phyloP scores from a whole-genome alignment of 257 asterid species.

The Mitragyna speciosa region DNA sequence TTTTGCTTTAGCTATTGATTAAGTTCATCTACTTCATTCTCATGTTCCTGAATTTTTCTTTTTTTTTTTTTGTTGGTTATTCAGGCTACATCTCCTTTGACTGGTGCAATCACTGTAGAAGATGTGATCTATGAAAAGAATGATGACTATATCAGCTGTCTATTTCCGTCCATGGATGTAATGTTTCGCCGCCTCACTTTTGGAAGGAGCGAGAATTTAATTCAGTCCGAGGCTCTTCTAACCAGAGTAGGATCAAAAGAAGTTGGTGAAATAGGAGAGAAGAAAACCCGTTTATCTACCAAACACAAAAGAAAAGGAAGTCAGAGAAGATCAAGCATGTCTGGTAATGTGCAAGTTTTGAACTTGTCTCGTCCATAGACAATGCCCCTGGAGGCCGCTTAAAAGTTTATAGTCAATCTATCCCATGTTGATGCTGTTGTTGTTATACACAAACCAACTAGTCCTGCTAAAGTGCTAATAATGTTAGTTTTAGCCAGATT shows the following conservation, averaged over 20 bases:
- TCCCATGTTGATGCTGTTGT: not conserved
- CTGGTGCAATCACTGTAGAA: constrained; percentile 82
- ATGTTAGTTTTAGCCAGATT: not conserved
- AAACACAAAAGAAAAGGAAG: constrained; percentile 48
- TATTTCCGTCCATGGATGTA: constrained; percentile 47
- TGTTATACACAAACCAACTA: not conserved
- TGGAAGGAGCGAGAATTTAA: constrained; percentile 64
- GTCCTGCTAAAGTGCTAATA: not conserved
- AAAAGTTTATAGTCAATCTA: not conserved
- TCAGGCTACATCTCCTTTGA: constrained; percentile 71
- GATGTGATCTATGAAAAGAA: constrained; percentile 70
- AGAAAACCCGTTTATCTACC: constrained; percentile 35
- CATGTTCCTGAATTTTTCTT: not conserved
- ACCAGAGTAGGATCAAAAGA: constrained; percentile 36
- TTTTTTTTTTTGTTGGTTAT: constrained; percentile 19
- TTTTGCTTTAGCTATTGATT: not conserved
- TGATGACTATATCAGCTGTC: constrained; percentile 45
- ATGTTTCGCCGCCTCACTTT: constrained; percentile 81
- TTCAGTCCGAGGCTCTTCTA: constrained; percentile 93
- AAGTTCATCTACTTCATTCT: not conserved
- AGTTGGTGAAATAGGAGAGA: constrained; percentile 34
- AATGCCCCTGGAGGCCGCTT: no score
- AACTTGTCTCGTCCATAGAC: not conserved
- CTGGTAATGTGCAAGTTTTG: constrained; percentile 30
- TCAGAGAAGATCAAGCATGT: constrained; percentile 34